Percentiles rank a stretch among this genome's conserved stretches.
Evolutionary conservation across 2,329 filamentous ascomycete genomes (phyloP).

Genomic region (Pestalotiopsis sp.): DNA sequence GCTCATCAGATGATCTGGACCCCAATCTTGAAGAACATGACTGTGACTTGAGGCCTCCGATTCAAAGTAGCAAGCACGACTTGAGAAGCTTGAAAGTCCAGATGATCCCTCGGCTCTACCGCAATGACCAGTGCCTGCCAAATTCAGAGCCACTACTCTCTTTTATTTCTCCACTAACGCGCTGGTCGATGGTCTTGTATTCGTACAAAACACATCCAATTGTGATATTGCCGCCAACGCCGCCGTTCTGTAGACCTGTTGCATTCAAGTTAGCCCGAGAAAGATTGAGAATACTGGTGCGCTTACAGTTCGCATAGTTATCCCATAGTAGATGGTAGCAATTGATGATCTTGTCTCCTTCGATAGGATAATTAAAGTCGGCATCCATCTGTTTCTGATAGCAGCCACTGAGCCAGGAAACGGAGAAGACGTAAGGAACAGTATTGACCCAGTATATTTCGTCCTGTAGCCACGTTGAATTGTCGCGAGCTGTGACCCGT

Average conservation of each 20-base stretch:
- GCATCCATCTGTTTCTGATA: not conserved
- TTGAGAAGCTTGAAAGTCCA: too few species aligned
- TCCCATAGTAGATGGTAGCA: not conserved
- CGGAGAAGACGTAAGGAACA: not conserved
- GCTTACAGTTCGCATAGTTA: not conserved
- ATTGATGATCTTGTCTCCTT: not conserved
- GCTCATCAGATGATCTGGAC: too few species aligned
- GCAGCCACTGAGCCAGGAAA: conserved; percentile 1
- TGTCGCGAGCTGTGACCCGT: not conserved
- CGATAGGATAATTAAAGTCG: not conserved
- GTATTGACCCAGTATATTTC: not conserved
- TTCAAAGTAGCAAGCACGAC: too few species aligned
- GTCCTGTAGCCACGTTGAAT: not conserved
- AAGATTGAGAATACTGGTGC: not conserved
- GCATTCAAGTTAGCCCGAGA: not conserved
- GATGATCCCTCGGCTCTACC: not conserved
- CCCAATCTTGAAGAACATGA: too few species aligned
- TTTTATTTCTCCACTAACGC: not conserved
- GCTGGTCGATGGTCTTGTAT: not conserved
- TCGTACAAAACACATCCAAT: conserved; percentile 4
- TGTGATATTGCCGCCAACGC: conserved; percentile 5
- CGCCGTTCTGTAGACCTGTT: not conserved
- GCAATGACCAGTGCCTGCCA: not conserved
- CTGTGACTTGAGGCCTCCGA: too few species aligned
- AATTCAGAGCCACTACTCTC: not conserved